Conservation (phyloP, 2,329 filamentous ascomycete genomes). For the Didymella lethalis region DNA sequence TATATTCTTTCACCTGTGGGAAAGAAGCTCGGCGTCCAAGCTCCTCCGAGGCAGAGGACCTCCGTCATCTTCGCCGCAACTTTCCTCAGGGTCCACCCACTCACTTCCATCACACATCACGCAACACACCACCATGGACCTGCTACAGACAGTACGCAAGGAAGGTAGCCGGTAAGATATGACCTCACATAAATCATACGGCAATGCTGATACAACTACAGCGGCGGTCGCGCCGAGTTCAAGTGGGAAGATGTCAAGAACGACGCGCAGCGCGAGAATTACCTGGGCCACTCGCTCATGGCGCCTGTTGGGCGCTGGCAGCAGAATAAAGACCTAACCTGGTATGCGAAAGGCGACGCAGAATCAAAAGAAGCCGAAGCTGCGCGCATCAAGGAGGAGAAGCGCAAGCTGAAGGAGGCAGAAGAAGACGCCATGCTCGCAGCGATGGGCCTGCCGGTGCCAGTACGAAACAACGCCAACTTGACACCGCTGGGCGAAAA, state of each 20-base stretch:
- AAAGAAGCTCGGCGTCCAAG: conserved; percentile 14
- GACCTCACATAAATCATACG: conserved; percentile 13
- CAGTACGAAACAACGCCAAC: conserved; percentile 71
- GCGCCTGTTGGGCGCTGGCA: conserved; percentile 94
- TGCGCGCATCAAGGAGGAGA: conserved; percentile 71
- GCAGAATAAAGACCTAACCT: conserved; percentile 72
- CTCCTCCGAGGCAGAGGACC: conserved; percentile 24
- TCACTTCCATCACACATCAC: conserved; percentile 23
- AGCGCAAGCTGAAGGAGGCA: conserved; percentile 83
- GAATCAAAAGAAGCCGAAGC: conserved; percentile 64
- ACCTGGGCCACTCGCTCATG: conserved; percentile 89
- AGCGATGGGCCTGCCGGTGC: conserved; percentile 80
- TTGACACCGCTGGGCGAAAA: conserved; percentile 64
- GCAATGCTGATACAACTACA: conserved; percentile 30
- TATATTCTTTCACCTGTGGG: conserved; percentile 10
- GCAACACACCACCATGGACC: conserved; percentile 73
- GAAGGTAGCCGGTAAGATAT: conserved; percentile 72
- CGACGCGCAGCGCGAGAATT: conserved; percentile 87
- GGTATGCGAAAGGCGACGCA: conserved; percentile 69
- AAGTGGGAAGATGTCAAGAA: conserved; percentile 94
- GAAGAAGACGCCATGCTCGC: conserved; percentile 90
- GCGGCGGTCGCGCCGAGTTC: conserved; percentile 90
- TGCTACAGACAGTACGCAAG: conserved; percentile 91
- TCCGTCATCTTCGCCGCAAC: conserved; percentile 39
- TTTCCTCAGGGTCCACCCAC: conserved; percentile 11